Evolutionary conservation across 768 basidiomycete genomes (phyloP), one percentile per base, ranked within the genome.

Genomic region (Tulasnella sp.): DNA sequence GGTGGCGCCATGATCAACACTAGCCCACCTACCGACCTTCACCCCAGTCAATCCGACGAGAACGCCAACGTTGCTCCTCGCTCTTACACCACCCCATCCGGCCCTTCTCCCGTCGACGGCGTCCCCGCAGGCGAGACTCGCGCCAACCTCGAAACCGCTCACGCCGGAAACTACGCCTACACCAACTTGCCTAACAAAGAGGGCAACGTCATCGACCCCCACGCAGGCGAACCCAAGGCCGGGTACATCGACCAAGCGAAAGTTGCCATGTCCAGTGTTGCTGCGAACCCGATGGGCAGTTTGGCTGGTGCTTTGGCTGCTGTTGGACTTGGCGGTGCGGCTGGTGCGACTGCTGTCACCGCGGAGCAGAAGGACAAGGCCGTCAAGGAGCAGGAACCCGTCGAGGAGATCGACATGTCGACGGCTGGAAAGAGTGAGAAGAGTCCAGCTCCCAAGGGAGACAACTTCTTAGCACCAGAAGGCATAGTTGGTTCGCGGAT

Each of bases 141-240:
- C 4, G 38, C 46, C 12, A 77, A 77, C 56, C 76, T 62, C 56
- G 76, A 44, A 36, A 77, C 52, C n/a, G 19, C 76, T 9, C 56
- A 77, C 36, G 36, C 58, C 38, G 76, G 76, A 62, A 77, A 77
- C 76, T 77, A 77, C 76, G 58, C 38, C 19, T 40, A 58, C 52
- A 77, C 76, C 36, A 44, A 34, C 24, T 36, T 77, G 3, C 76
- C 76, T n/a, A 58, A 9, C 31, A 62, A 77, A 8, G 48, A 77
- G 39, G 76, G 76, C 21, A 77, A 77, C 58, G 56, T 27, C 38
- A 16, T 62, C 31, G 39, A 77, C 56, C 76, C 76, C 27, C 76
- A 77, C 38, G 73, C 73, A 2, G 73, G 73, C 39, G 73, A 74
- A 24, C 44, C 73, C n/a, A 40, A 16, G 73, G n/a, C 38, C 5